phyloP scores from a whole-genome alignment of 192 early-diverging fungal genomes.

The Mortierella alpina region DNA sequence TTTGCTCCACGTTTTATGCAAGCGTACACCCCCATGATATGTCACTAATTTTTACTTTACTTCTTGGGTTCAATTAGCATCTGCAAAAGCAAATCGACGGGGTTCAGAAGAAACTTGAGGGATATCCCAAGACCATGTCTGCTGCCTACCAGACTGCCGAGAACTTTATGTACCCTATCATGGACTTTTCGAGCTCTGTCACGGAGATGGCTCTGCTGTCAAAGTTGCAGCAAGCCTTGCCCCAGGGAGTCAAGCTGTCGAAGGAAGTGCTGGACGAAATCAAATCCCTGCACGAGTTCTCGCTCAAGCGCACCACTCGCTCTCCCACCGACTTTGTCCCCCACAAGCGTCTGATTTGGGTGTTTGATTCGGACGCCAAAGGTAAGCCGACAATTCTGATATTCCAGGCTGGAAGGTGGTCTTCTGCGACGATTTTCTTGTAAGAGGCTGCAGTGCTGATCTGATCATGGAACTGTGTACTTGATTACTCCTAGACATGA shows the following conservation, averaged over 20 bases:
- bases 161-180: slow-evolving; percentile 46
- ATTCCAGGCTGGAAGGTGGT: background rate
- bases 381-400: slow-evolving; percentile 3
- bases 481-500: slow-evolving; percentile 18
- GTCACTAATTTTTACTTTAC: slow-evolving; percentile 7
- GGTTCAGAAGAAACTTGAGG: slow-evolving; percentile 47
- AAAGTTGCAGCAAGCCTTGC: slow-evolving; percentile 46
- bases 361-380: slow-evolving; percentile 53
- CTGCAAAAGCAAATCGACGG: slow-evolving; percentile 55
- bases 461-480: background rate
- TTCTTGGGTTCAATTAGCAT: slow-evolving; percentile 17
- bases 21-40: background rate
- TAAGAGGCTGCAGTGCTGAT: slow-evolving; percentile 1
- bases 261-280: slow-evolving; percentile 46
- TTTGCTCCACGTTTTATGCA: too few relatives aligned
- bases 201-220: slow-evolving; percentile 63
- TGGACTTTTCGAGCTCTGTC: slow-evolving; percentile 61
- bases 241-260: slow-evolving; percentile 19
- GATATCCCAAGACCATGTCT: slow-evolving; percentile 46
- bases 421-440: background rate
- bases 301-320: slow-evolving; percentile 62
- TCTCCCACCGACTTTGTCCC: slow-evolving; percentile 71
- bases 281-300: slow-evolving; percentile 51
- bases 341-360: slow-evolving; percentile 75
- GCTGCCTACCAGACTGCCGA: slow-evolving; percentile 25